Evolutionary conservation across 1,139 yeast genomes (phyloP), one percentile per base, ranked within the genome.

Genomic region (Magnusiomyces ingens): DNA sequence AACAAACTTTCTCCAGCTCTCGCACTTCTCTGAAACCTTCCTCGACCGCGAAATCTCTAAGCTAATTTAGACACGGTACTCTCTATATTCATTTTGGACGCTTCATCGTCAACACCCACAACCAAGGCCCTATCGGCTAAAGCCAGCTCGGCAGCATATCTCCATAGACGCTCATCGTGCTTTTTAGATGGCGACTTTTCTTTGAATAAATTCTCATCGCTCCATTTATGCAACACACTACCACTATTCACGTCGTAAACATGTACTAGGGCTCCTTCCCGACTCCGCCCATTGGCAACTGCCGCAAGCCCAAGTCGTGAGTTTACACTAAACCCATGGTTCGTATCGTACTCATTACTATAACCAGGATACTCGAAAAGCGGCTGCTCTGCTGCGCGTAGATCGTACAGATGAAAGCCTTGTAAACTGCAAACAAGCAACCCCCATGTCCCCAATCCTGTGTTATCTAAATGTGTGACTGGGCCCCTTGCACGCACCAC

Each of bases 1-100:
- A 66, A 76, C 74, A 57, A 89, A 87, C 67, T 90, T 82, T 66
- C 65, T 77, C 55, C 98, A 91, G 66, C 75, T 90, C 53, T 65
- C 72, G 15, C 91, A 86, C 63, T 91, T 91, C 65, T 80, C 57
- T 2, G 49, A 52, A 15, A 48, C 41, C 1, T 55, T 55, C 22
- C 45, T 55, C 19, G 35, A 48, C 8, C 48, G 43, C 11, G 52
- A 45, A 36, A 13, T 36, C 11, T 3, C n/a, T 36, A 36, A 26
- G 8, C 32, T 26, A 26, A 26, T 4, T 8, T 8, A 8, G 4
- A 4, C 32, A n/a, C 40, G n/a, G n/a, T 12, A n/a, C 40, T 13
- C 11, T 13, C 40, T 6, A 12, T 36, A 4, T 3, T 5, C 17
- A 3, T 36, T 12, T 13, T 3, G 4, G 40, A 36, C 40, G 32